Conservation (phyloP, 176 grass and related monocot species). For the Tillandsia fasciculata region DNA sequence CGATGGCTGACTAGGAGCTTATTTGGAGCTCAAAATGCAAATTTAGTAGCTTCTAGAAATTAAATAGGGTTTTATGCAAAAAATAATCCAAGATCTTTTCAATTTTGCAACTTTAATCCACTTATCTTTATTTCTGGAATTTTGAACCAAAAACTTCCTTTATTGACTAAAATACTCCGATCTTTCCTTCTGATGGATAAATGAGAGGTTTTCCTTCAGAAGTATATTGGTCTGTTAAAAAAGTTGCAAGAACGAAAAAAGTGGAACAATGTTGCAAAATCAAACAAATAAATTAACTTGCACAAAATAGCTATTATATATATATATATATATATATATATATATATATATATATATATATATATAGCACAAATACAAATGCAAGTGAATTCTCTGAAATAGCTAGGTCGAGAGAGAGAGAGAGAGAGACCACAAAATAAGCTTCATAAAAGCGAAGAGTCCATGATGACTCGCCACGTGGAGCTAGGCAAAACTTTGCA, state of each 20-base stretch:
- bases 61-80: too few species aligned
- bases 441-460: constrained; percentile 86
- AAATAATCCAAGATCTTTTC: too few species aligned
- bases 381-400: not conserved
- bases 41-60: not conserved
- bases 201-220: too few species aligned
- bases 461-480: constrained; percentile 96
- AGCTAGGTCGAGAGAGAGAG: not conserved
- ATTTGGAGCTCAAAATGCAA: not conserved
- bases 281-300: too few species aligned
- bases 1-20: not conserved
- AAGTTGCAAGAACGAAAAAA: too few species aligned
- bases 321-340: not conserved
- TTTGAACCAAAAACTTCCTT: too few species aligned
- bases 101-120: too few species aligned
- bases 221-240: too few species aligned
- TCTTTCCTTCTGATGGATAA: too few species aligned
- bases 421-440: constrained; percentile 68
- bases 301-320: not conserved
- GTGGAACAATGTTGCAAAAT: too few species aligned
- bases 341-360: not conserved
- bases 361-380: not conserved
- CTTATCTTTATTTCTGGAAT: too few species aligned
- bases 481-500: constrained; percentile 92
- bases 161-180: too few species aligned